Percentiles rank a stretch among this genome's conserved stretches.
phyloP scores from a whole-genome alignment of 768 basidiomycete genomes.

The Boletus sensibilis region DNA sequence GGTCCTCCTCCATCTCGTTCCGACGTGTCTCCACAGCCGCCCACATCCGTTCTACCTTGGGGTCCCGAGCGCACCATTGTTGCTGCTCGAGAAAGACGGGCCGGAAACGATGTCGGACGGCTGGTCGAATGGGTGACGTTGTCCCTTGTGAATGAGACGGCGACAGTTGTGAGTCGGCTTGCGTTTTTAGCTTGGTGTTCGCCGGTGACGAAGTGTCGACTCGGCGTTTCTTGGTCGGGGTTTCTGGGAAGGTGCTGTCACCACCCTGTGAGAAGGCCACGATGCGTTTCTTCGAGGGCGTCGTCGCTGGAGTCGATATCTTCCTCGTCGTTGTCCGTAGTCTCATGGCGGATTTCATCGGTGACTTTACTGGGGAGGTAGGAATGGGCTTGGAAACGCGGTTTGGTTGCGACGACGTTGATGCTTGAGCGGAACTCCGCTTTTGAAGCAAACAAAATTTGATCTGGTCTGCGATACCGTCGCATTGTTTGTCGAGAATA shows the following conservation, averaged over 20 bases:
- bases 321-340: constrained; percentile 2
- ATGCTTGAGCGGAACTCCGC: not conserved
- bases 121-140: constrained; percentile 7
- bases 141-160: constrained; percentile 19
- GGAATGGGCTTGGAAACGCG: not conserved
- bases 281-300: constrained; percentile 35
- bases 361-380: constrained; percentile 20
- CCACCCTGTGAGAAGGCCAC: constrained; percentile 17
- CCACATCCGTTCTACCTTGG: constrained; percentile 33
- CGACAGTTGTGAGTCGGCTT: constrained; percentile 26
- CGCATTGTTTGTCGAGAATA: constrained; percentile 27
- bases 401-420: not conserved
- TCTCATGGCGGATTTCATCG: constrained; percentile 20
- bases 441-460: constrained; percentile 11
- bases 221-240: constrained; percentile 45
- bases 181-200: constrained; percentile 15
- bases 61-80: constrained; percentile 48
- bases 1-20: constrained; percentile 19
- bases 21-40: constrained; percentile 12
- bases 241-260: constrained; percentile 32
- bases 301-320: not conserved
- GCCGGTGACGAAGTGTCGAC: constrained; percentile 20
- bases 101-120: constrained; percentile 41
- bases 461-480: constrained; percentile 24
- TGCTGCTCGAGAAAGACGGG: constrained; percentile 50